Base-by-base conservation (phyloP, 192 early-diverging fungal genomes). In the Rhizoclosmatium globosum region DNA sequence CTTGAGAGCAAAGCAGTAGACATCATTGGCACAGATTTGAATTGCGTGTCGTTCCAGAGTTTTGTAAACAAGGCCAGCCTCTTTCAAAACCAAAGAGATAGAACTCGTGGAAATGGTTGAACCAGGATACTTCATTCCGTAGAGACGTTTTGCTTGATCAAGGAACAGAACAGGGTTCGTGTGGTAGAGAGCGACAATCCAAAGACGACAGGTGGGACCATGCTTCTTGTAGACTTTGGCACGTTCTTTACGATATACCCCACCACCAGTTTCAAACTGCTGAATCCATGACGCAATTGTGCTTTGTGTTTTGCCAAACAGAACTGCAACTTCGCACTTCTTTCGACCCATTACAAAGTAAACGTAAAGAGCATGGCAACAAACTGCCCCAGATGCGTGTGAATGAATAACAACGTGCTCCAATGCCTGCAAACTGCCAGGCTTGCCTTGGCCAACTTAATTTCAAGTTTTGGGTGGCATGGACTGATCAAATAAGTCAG, bases 41-140 rank as follows among this genome's bases (percentile, higher is more conserved):
- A 82, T 68, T 48, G 81, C 76, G 13, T 61, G 2, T 19, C 76
- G 56, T 64, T 82, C 81, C 39, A 82, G 47, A 17, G 46, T 58
- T 50, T 82, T 77, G 58, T 41, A 71, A 2, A 68, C 77, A 4
- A 77, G 38, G 3, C 74, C 74, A 58, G 62, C 74, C 23, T 77
- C 47, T 13, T 44, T 38, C 17, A 81, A 50, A 48, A 68, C 43
- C 4, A 50, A 4, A 50, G 48, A 50, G 15, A 50, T 15, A 50
- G 6, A 9, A 9, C 6, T 9, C 3, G 21, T 6, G 31, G 9
- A 17, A 21, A 62, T 62, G 6, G 60, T 13, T 4, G 7, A 62
- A 4, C 60, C 60, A 62, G 60, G 60, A 23, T 17, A 62, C 6
- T 62, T 4, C 4, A 21, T 4, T 6, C 4, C 9, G 21, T 17